Evolutionary conservation across 1,284 basidiomycete genomes (phyloP), one percentile per base, ranked within the genome.

Genomic region (Microbotryomycetes sp.): DNA sequence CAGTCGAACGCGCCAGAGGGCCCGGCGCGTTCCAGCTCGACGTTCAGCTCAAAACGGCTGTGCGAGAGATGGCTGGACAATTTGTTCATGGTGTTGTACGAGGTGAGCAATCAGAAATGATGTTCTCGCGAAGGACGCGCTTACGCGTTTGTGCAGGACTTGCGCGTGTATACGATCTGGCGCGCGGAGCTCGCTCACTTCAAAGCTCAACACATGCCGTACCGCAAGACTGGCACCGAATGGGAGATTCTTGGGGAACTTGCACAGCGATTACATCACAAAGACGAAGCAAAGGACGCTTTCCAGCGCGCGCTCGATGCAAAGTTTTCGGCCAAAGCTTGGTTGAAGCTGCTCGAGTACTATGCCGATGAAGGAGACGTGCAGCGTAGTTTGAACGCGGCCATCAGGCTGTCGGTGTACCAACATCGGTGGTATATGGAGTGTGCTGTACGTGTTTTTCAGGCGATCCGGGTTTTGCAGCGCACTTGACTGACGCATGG

Each of bases 151-250:
- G 4, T 1, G n/a, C 63, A 93, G 87, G 94, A 98, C 74, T 79
- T 98, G 53, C 85, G 96, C n/a, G 89, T 98, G 13, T 98, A 94
- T 86, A 98, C 96, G 0, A 98, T 98, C 73, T 99, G 96, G 85
- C 85, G 94, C 23, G 94, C 96, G 3, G 96, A 98, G 74, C 88
- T 97, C n/a, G 91, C 91, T 0, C 94, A 99, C 74, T 98, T 96
- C 82, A 96, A 94, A 74, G 91, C 89, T 0, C 94, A 97, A 74
- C 89, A 94, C 69, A 87, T 97, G 64, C 91, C 92, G 0, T 98
- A 97, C 74, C 85, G 89, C 66, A 97, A 97, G 79, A 97, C 94
- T 0, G 91, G 89, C 0, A 80, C 91, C 18, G 94, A 99, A 76
- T 99, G 96, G 94, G 94, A 98, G 78, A 97, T 98, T 53, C 80